A percentile compares a stretch with the other conserved stretches of the same genome.
phyloP scores from a whole-genome alignment of 148 eudicot genomes.

The Camellia lanceoleosa region DNA sequence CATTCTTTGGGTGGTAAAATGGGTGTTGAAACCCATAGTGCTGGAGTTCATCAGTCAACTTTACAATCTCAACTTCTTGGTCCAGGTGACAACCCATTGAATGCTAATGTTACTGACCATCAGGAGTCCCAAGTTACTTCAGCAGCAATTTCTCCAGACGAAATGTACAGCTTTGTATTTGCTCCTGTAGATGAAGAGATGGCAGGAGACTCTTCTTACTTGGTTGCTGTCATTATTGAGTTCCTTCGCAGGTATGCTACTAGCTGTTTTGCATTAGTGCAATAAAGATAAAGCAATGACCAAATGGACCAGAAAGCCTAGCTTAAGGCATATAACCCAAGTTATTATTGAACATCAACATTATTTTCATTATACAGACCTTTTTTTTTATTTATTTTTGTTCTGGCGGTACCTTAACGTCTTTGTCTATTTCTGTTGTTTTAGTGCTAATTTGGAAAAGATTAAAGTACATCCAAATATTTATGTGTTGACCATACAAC shows the following conservation, averaged over 20 bases:
- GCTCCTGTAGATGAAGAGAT: constrained; percentile 82
- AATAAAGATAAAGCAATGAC: not conserved
- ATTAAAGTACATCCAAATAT: constrained; percentile 63
- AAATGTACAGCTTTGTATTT: constrained; percentile 71
- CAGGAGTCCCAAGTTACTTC: constrained; percentile 64
- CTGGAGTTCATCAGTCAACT: constrained; percentile 31
- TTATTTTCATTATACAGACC: not conserved
- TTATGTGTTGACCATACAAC: constrained; percentile 63
- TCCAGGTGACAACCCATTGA: constrained; percentile 35
- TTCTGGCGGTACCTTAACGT: not conserved
- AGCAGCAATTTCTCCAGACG: constrained; percentile 84
- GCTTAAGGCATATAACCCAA: not conserved
- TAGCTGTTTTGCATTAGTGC: not conserved
- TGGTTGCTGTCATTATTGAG: constrained; percentile 72
- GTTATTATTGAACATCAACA: not conserved
- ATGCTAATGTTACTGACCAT: constrained; percentile 41
- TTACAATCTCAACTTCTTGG: constrained; percentile 42
- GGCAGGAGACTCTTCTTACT: constrained; percentile 74
- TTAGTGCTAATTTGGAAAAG: constrained; percentile 72
- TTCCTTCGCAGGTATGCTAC: constrained; percentile 72
- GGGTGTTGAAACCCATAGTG: constrained; percentile 32
- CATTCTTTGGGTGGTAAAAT: constrained; percentile 28
- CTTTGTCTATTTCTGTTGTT: constrained; percentile 18
- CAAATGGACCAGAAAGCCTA: not conserved
- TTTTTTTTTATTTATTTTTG: not conserved